These are phyloP conservation scores for Aspergillus clavatus DNA, from an alignment of 2,329 filamentous ascomycete species.

Conservation along the genomic window DNA sequence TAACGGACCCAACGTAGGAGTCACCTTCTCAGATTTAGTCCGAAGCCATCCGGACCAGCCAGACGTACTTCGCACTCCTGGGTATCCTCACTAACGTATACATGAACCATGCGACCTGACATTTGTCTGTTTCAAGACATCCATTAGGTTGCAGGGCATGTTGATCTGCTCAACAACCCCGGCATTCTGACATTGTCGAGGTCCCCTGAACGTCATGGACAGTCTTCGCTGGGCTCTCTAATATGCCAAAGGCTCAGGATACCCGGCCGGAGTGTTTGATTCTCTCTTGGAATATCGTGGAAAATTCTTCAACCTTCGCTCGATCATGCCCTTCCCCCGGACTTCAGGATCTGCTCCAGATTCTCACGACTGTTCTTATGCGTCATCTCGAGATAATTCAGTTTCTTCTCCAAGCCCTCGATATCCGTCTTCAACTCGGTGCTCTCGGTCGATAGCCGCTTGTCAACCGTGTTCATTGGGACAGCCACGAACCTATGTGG, in stretches of 20 bases:
- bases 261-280: not conserved
- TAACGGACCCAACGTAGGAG: no score
- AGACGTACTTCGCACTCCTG: not conserved
- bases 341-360: constrained; percentile 78
- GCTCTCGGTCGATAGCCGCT: constrained; percentile 70
- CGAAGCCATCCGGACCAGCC: not conserved
- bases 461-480: constrained; percentile 66
- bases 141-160: not conserved
- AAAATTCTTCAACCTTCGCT: not conserved
- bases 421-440: constrained; percentile 73
- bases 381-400: constrained; percentile 91
- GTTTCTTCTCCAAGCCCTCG: constrained; percentile 75
- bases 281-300: not conserved
- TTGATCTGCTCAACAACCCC: not conserved
- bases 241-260: not conserved
- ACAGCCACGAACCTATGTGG: constrained; percentile 75
- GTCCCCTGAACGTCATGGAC: not conserved
- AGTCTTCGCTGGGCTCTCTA: not conserved
- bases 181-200: not conserved
- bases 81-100: not conserved
- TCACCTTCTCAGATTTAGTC: no score
- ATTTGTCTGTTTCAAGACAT: not conserved
- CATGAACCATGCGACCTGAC: not conserved
- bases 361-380: constrained; percentile 90
- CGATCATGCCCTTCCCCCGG: constrained; percentile 39